Base-by-base conservation (phyloP, 495 filamentous ascomycete genomes). In the Aspergillus coremiiformis region DNA sequence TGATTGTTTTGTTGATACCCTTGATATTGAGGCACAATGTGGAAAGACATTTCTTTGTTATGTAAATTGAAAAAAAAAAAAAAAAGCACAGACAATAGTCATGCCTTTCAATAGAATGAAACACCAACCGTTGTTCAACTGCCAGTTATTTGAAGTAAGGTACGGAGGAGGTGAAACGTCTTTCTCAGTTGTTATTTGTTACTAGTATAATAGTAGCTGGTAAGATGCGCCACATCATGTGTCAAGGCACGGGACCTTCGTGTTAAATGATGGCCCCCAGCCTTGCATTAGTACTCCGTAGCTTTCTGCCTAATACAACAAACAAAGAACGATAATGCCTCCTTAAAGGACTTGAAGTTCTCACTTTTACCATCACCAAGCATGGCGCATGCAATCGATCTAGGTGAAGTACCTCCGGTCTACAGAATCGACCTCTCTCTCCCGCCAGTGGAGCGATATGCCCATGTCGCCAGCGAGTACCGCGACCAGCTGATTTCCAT, bases 341-440 rank as follows among this genome's bases (percentile, higher is more conserved):
- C 5, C 12, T 35, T 35, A 3, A n/a, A n/a, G n/a, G 2, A n/a
- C 12, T 10, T n/a, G 5, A n/a, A 3, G 5, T n/a, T n/a, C 14
- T 35, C 32, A 3, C 14, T 4, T 14, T 14, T 15, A 4, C 9
- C 6, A 35, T 35, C 12, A n/a, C 7, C 11, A 15, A 5, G 12
- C 7, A 41, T 41, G 37, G 17, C 37, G 2, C 37, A 41, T n/a
- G 19, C 53, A 23, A 35, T 5, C 23, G 0, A 39, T 7, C 32
- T 33, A 11, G 59, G 56, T 5, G 39, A 59, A 8, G 23, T 35
- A 7, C 61, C 64, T 23, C 75, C 76, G 10, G 53, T 56, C 37
- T 80, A 78, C 64, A 72, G 50, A 30, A 81, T 86, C 55, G 72
- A 86, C 54, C 73, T 86, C 11, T 80, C 78, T 0, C 71, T 77